Conservation (phyloP, 106 monocot genomes). For the Apostasia shenzhenica region DNA sequence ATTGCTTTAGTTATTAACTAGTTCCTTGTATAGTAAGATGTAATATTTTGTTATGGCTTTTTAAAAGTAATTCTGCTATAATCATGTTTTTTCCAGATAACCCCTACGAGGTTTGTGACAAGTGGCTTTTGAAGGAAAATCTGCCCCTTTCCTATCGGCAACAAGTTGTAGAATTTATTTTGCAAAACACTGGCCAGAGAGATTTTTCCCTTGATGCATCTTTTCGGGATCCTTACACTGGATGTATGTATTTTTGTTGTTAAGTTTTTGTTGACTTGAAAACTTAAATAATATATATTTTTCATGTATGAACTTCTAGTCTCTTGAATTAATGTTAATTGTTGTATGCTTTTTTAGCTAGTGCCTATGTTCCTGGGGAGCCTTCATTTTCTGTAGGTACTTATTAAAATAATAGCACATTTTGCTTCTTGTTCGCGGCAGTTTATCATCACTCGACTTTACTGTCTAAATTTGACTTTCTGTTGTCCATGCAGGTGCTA, state of each 20-base stretch:
- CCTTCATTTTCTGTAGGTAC: slow-evolving; percentile 55
- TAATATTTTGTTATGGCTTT: no score
- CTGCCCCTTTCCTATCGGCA: slow-evolving; percentile 81
- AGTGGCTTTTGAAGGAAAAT: slow-evolving; percentile 93
- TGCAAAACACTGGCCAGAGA: slow-evolving; percentile 85
- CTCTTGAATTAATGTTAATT: not conserved
- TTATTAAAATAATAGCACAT: not conserved
- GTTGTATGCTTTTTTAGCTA: slow-evolving; percentile 38
- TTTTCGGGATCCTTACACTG: slow-evolving; percentile 91
- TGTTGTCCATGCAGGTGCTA: slow-evolving; percentile 33
- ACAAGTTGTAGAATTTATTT: slow-evolving; percentile 93
- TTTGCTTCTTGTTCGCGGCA: no score
- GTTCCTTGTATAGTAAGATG: no score
- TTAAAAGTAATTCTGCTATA: no score
- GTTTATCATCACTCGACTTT: not conserved
- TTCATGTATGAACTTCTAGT: not conserved
- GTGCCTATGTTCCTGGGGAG: slow-evolving; percentile 82
- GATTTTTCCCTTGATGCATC: slow-evolving; percentile 61
- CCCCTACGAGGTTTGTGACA: slow-evolving; percentile 76
- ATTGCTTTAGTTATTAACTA: no score
- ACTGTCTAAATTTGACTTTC: slow-evolving; percentile 1
- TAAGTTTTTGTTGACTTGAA: not conserved
- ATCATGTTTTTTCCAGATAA: slow-evolving; percentile 49
- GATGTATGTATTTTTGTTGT: slow-evolving; percentile 42
- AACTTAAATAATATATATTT: not conserved